Base-by-base conservation (phyloP, 2,329 filamentous ascomycete genomes). In the Xylariales sp. region DNA sequence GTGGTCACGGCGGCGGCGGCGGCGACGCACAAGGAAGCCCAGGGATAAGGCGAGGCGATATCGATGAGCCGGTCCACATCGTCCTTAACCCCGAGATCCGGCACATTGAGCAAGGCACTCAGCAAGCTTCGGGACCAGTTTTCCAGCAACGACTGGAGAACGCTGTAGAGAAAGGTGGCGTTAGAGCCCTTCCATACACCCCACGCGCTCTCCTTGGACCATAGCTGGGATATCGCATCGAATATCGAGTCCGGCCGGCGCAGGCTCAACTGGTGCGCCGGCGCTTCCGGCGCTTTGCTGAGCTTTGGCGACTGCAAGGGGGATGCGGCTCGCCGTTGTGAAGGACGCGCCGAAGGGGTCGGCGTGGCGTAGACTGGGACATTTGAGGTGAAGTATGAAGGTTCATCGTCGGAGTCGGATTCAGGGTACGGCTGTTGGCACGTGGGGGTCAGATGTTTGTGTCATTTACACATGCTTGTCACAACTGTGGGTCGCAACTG, bases 161-260 rank as follows among this genome's bases (percentile, higher is more conserved):
- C 78, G 0, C 83, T 86, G 64, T 97, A 95, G 34, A 97, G 72
- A 55, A 97, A 98, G 2, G 89, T 94, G 12, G 86, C 81, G 57
- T 97, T 97, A 25, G 89, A 88, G 7, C 84, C 81, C 60, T 96
- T 96, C 90, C 91, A 98, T 5, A 96, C 82, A 5, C 93, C 93
- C 74, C 89, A 90, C 1, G 83, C 83, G 24, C 89, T 88, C 57
- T 95, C 91, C 50, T 85, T 91, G 33, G 83, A 76, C 87, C 93
- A 97, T 15, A 97, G 67, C 57, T 94, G 85, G 6, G 83, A 82
- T 43, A 98, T 78, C 3, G 93, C 88, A 48, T 95, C 88, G 51
- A 90, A 76, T 40, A 97, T 72, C 1, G 90, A 91, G 56, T 91
- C 85, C 10, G 86, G 72, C 42, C 82, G 81, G 47, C 82, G 83